Base-by-base conservation (phyloP, 2,329 filamentous ascomycete species). In the Sarocladiaceae sp. region DNA sequence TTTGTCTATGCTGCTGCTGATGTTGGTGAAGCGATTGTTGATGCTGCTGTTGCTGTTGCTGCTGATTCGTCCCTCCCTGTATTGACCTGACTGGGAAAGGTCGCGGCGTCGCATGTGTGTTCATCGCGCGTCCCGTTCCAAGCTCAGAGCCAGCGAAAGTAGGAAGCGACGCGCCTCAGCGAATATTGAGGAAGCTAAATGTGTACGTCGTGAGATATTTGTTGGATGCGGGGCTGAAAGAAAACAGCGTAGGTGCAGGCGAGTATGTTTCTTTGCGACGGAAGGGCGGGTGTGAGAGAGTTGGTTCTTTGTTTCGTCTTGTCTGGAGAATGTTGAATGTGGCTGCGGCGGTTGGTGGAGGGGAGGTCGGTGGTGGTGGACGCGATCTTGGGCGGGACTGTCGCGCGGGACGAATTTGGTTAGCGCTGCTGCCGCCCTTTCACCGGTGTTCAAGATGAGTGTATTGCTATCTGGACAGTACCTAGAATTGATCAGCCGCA, bases 51-150 rank as follows among this genome's bases (percentile, higher is more conserved):
- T 62, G 62, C 52, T 66, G 65, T 23, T 63, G 60, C 35, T 65
- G 64, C 39, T 66, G 66, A 42, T 57, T 58, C 13, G 66, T 61
- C 10, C 59, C 62, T 18, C 60, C 62, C 26, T 60, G 64, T 55
- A 69, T 56, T 49, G 68, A 66, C 35, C 69, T 66, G 47, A 62
- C 56, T 10, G 66, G 62, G 54, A 70, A 71, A 6, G 64, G 61
- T 29, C 69, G 66, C 53, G 69, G 67, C 42, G 69, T 71, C 53
- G 64, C 52, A 58, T 72, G 69, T 25, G 66, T 55, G 55, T 71
- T 71, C 68, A 71, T 71, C 8, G 29, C 33, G 26, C 11, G n/a
- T n/a, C n/a, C n/a, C n/a, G n/a, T 18, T 26, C 15, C 15, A n/a
- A 12, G 22, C 6, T 26, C 22, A 26, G n/a, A 28, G 40, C 13